Evolutionary conservation across 2,329 filamentous ascomycete genomes (phyloP).

Genomic region (Lachnellula cervina): DNA sequence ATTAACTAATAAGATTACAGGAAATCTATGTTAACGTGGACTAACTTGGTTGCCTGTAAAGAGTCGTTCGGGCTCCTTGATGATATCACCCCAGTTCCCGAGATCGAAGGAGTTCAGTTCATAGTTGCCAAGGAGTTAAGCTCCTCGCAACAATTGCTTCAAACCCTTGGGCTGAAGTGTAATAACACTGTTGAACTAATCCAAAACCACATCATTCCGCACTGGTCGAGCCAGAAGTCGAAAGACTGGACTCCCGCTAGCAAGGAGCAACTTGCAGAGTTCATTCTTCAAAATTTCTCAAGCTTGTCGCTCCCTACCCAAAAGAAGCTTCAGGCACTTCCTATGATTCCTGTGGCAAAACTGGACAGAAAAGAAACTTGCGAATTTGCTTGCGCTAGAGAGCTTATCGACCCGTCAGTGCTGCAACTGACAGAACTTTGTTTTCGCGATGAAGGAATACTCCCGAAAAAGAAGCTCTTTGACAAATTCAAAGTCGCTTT

Average conservation of each 20-base stretch:
- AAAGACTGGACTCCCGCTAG: slow-evolving; percentile 6
- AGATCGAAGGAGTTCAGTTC: slow-evolving; percentile 16
- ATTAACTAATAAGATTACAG: slow-evolving; percentile 6
- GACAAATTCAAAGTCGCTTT: slow-evolving; percentile 15
- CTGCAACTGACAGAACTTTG: slow-evolving; percentile 15
- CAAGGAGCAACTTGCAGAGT: slow-evolving; percentile 15
- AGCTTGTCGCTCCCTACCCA: slow-evolving; percentile 2
- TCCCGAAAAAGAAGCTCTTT: slow-evolving; percentile 19
- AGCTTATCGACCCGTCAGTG: slow-evolving; percentile 20
- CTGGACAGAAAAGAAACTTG: slow-evolving; percentile 11
- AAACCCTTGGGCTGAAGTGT: slow-evolving; percentile 11
- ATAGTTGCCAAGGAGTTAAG: slow-evolving; percentile 6
- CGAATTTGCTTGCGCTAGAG: slow-evolving; percentile 13
- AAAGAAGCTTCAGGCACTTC: slow-evolving; percentile 11
- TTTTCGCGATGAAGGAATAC: slow-evolving; percentile 26
- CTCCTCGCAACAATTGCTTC: slow-evolving; percentile 3
- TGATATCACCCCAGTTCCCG: slow-evolving; percentile 10
- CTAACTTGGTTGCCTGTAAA: slow-evolving; percentile 4
- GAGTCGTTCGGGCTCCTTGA: slow-evolving; percentile 15
- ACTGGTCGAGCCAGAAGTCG: slow-evolving; percentile 12
- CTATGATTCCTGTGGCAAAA: slow-evolving; percentile 17
- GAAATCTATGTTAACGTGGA: slow-evolving; percentile 10
- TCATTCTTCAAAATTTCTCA: slow-evolving; percentile 17
- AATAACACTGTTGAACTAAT: slow-evolving; percentile 5
- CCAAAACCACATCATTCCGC: slow-evolving; percentile 19